Base-by-base conservation (phyloP, 495 filamentous ascomycete species). In the Penicillium pancosmium region DNA sequence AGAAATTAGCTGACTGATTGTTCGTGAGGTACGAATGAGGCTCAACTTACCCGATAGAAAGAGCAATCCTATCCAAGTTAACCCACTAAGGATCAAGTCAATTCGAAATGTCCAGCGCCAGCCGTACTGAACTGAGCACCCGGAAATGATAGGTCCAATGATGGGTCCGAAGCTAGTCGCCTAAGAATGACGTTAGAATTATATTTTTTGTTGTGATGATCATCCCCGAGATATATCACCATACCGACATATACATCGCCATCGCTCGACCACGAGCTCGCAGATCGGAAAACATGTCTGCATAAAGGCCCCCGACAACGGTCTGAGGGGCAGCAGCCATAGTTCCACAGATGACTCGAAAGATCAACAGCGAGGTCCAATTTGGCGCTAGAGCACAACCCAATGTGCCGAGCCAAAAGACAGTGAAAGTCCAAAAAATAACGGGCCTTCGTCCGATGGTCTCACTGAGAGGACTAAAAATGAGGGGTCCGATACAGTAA, bases 381-480 rank as follows among this genome's bases (percentile, higher is more conserved):
- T 80, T 87, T 0, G 88, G 88, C 9, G 90, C 80, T 10, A 92
- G 64, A 1, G 88, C 87, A 64, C 83, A 89, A 11, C 80, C 87
- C 58, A 94, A 72, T 0, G 88, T 90, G 57, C 84, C 90, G 19
- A 89, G 57, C 12, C 83, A 84, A 65, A 88, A 92, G 15, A 83
- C 54, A 38, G 78, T 62, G 58, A 92, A 92, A 2, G 84, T 82
- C 35, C 68, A 74, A 0, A 86, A 70, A 58, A 88, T 86, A 38
- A 90, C 80, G 8, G 73, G 69, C 64, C 78, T 83, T n/a, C 90
- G 79, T 15, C 90, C 89, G 62, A 87, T 84, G 1, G 85, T 82
- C 64, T 92, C 89, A 61, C 85, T 89, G 11, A 91, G 64, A 0
- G 89, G 89, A 2, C 86, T 88, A 70, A 87, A 90, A 4, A 87